Evolutionary conservation across 257 asterid genomes (phyloP).

Genomic region (Petunia axillaris): DNA sequence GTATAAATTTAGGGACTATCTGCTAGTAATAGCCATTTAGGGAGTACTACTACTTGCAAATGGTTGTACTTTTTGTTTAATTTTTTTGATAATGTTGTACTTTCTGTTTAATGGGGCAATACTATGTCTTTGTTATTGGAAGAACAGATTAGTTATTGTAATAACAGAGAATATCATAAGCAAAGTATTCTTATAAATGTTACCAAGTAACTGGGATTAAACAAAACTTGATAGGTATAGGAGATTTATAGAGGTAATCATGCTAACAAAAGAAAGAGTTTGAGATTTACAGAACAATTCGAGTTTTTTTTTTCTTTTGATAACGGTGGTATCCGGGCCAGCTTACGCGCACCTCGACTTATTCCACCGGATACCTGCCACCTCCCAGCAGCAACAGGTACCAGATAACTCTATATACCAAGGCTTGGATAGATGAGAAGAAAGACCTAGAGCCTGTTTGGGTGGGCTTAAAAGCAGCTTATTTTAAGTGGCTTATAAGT

Average conservation of each 20-base stretch:
- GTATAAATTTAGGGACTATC: neutral
- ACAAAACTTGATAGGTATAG: neutral
- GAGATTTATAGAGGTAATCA: neutral
- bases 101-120: constrained; percentile 3
- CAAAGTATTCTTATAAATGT: neutral
- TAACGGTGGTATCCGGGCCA: too few species aligned
- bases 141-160: neutral
- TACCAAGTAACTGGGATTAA: neutral
- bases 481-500: too few species aligned
- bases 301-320: too few species aligned
- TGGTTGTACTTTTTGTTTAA: neutral
- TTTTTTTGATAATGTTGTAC: neutral
- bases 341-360: too few species aligned
- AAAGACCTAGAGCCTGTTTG: too few species aligned
- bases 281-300: too few species aligned
- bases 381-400: too few species aligned
- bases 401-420: too few species aligned
- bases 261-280: too few species aligned
- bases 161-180: neutral
- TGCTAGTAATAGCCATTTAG: constrained; percentile 1
- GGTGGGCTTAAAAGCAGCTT: too few species aligned
- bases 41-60: constrained; percentile 6
- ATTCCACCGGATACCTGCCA: too few species aligned
- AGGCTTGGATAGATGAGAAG: too few species aligned
- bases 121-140: neutral